Base-by-base conservation (phyloP, 345 rosid genomes). In the Pistacia vera region DNA sequence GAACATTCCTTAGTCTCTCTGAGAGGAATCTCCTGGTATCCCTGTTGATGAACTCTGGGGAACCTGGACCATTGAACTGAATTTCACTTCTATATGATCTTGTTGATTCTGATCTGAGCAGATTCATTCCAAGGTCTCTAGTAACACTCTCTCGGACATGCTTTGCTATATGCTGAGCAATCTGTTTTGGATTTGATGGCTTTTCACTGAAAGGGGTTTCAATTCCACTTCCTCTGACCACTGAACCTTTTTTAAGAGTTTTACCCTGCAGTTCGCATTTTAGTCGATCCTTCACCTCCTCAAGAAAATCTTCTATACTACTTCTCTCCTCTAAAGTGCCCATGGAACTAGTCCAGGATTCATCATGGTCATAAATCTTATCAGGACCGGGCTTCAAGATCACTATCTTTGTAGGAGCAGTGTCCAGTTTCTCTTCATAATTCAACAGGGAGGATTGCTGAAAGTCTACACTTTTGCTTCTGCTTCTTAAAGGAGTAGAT, bases 331-430 rank as follows among this genome's bases (percentile, higher is more conserved):
- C 85, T 0, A 84, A 79, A 35, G 87, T 86, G 25, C 90, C 90
- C 0, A 94, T 88, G 38, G 95, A 88, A 82, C 85, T 85, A 64
- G 87, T 85, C 81, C 88, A 78, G 51, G 89, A 88, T 49, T 87
- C 95, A 76, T 90, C 93, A 20, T 82, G 78, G 64, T 85, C 91
- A 76, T 77, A 85, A 17, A 85, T 76, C 81, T 85, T 88, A 74
- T 90, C 92, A 82, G 89, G 92, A 78, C 95, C 97, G 12, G 98
- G 97, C 85, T 87, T 95, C 81, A 96, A 59, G 58, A 96, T 84
- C 33, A 96, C 95, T 70, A 96, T 96, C 79, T 79, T 90, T 20
- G 91, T 85, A 0, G 94, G 86, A 80, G 77, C 84, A 68, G 66
- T 80, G 30, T 89, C 90, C 41, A 77, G 55, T 65, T 83, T 90